Conservation (phyloP, 768 basidiomycete species). For the Lactarius psammicola region DNA sequence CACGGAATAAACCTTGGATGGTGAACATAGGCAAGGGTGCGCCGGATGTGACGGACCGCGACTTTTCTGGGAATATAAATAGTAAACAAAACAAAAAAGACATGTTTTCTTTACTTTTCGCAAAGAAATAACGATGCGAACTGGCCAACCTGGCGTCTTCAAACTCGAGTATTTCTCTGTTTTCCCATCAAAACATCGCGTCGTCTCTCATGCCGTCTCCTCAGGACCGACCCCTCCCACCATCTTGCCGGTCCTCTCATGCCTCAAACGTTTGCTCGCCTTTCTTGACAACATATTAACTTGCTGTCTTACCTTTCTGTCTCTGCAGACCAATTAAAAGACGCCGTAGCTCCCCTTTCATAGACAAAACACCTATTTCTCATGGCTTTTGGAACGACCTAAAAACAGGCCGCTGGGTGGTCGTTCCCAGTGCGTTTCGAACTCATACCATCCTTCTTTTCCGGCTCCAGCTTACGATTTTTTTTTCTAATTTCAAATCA, state of each 20-base stretch:
- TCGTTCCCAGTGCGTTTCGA: slow-evolving; percentile 59
- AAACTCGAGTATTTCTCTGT: slow-evolving; percentile 35
- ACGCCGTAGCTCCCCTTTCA: not conserved
- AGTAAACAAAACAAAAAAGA: too few relatives aligned
- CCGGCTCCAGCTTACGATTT: not conserved
- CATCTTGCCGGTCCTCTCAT: slow-evolving; percentile 63
- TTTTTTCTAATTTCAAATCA: slow-evolving; percentile 35
- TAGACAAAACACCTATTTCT: slow-evolving; percentile 29
- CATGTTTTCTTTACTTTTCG: slow-evolving; percentile 1
- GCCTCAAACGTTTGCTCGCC: slow-evolving; percentile 54
- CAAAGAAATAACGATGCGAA: not conserved
- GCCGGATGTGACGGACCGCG: not conserved
- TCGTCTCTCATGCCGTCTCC: slow-evolving; percentile 12
- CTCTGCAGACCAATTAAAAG: slow-evolving; percentile 9
- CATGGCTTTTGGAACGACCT: slow-evolving; percentile 52
- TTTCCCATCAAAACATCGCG: not conserved
- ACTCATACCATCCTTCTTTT: not conserved
- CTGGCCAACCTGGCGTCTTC: slow-evolving; percentile 17
- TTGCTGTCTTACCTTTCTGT: not conserved
- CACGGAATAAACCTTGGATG: slow-evolving; percentile 53
- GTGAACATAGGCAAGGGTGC: slow-evolving; percentile 52
- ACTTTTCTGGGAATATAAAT: too few relatives aligned
- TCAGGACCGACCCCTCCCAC: slow-evolving; percentile 54
- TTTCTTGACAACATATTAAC: not conserved
- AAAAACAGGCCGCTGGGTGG: slow-evolving; percentile 62